Evolutionary conservation across 164 flowering plant species (phyloP).

Genomic region (Tetracentron sinense): DNA sequence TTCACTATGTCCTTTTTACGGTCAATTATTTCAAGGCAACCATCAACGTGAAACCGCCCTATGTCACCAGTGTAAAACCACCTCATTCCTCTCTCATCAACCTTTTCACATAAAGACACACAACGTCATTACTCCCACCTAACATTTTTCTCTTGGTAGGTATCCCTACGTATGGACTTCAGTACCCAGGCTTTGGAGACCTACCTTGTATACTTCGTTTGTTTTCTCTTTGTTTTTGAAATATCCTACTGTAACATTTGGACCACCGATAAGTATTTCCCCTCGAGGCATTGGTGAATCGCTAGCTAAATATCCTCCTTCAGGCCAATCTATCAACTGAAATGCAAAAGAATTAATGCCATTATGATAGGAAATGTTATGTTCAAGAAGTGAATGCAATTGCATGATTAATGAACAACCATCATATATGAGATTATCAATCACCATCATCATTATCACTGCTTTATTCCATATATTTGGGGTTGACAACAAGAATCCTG

Average conservation of each 20-base stretch:
- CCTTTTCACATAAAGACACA: slow-evolving; percentile 35
- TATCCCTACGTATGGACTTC: not conserved
- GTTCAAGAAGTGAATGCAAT: not conserved
- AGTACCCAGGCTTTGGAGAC: not conserved
- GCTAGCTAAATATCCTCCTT: slow-evolving; percentile 77
- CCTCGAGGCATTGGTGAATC: slow-evolving; percentile 96
- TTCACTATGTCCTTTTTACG: slow-evolving; percentile 97
- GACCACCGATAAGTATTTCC: slow-evolving; percentile 93
- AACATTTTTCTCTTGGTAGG: not conserved
- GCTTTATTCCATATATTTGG: too few relatives aligned
- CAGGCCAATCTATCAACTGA: slow-evolving; percentile 93
- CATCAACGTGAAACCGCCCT: slow-evolving; percentile 86
- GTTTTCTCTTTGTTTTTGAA: slow-evolving; percentile 90
- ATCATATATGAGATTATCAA: too few relatives aligned
- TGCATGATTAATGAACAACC: not conserved
- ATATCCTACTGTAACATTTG: slow-evolving; percentile 89
- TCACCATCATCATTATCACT: not conserved
- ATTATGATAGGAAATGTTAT: slow-evolving; percentile 3
- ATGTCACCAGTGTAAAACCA: slow-evolving; percentile 98
- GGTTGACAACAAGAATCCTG: too few relatives aligned
- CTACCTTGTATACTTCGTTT: slow-evolving; percentile 87
- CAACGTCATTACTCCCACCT: not conserved
- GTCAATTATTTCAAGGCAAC: slow-evolving; percentile 95
- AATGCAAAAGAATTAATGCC: slow-evolving; percentile 14
- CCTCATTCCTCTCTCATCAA: slow-evolving; percentile 88